Evolutionary conservation across 2,329 filamentous ascomycete genomes (phyloP).

Genomic region (Aspergillus calidoustus): DNA sequence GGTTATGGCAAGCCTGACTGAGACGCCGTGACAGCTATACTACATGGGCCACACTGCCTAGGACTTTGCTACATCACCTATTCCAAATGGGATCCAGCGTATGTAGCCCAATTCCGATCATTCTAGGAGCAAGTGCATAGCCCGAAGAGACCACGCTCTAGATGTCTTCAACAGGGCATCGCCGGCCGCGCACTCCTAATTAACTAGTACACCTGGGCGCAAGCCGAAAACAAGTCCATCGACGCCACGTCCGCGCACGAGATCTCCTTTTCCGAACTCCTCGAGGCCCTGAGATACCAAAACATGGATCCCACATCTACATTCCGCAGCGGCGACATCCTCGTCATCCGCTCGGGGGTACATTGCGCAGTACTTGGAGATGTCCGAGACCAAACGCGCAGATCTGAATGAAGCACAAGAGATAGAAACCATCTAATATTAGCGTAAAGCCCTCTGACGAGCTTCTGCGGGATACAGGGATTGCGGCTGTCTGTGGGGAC

Average conservation of each 20-base stretch:
- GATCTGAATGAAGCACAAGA: background rate
- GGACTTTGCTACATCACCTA: no score
- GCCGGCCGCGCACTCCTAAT: background rate
- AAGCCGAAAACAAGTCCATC: background rate
- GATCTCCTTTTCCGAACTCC: background rate
- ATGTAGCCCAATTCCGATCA: no score
- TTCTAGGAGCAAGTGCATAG: no score
- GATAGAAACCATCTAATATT: background rate
- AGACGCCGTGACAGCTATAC: no score
- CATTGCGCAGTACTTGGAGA: background rate
- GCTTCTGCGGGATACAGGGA: background rate
- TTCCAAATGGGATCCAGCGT: no score
- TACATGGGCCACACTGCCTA: no score
- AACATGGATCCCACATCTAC: background rate
- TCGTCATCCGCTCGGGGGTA: background rate
- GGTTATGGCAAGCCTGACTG: no score
- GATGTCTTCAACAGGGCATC: background rate
- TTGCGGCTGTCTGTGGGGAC: background rate
- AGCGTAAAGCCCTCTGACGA: background rate
- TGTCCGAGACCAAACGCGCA: background rate
- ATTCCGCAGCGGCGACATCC: background rate
- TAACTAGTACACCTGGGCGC: background rate
- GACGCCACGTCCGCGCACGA: background rate
- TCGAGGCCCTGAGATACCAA: background rate
- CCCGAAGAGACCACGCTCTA: no score